Evolutionary conservation across 2,329 filamentous ascomycete genomes (phyloP).

Genomic region (Aspergillus jensenii): DNA sequence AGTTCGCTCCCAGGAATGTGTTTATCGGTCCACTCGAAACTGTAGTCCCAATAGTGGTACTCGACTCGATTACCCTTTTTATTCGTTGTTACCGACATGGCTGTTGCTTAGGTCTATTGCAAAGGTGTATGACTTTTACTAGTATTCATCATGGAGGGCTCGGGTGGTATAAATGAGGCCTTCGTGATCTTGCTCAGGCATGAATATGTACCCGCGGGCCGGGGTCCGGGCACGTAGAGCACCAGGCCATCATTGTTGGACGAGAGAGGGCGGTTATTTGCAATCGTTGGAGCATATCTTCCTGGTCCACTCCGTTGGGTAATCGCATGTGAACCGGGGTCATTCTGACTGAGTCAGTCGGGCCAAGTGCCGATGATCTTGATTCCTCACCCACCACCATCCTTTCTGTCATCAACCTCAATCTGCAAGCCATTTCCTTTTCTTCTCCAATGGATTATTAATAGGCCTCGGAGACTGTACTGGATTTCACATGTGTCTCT

Average conservation of each 20-base stretch:
- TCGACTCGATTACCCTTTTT: slow-evolving; percentile 3
- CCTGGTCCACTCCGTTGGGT: not conserved
- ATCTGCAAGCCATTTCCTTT: not conserved
- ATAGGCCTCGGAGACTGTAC: not conserved
- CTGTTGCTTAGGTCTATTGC: not conserved
- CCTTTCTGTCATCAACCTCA: not conserved
- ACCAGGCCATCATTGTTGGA: not conserved
- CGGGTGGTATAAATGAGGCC: not conserved
- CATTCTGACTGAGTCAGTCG: slow-evolving; percentile 1
- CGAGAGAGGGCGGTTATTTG: not conserved
- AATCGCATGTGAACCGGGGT: slow-evolving; percentile 1
- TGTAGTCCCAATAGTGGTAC: slow-evolving; percentile 13
- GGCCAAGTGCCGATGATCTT: not conserved
- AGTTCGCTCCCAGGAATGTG: not conserved
- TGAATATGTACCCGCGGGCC: not conserved
- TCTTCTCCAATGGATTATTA: too few relatives aligned
- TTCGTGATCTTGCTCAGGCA: not conserved
- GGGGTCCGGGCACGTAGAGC: not conserved
- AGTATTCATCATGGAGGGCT: not conserved
- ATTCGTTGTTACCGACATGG: not conserved
- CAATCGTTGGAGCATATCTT: not conserved
- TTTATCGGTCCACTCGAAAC: slow-evolving; percentile 9
- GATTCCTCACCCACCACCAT: not conserved
- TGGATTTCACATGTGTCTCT: not conserved
- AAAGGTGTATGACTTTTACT: not conserved